Percentiles rank a stretch among this genome's conserved stretches.
These are phyloP conservation scores for Calonectria pteridis DNA, from an alignment of 2,329 filamentous ascomycete species.

Conservation along the genomic window DNA sequence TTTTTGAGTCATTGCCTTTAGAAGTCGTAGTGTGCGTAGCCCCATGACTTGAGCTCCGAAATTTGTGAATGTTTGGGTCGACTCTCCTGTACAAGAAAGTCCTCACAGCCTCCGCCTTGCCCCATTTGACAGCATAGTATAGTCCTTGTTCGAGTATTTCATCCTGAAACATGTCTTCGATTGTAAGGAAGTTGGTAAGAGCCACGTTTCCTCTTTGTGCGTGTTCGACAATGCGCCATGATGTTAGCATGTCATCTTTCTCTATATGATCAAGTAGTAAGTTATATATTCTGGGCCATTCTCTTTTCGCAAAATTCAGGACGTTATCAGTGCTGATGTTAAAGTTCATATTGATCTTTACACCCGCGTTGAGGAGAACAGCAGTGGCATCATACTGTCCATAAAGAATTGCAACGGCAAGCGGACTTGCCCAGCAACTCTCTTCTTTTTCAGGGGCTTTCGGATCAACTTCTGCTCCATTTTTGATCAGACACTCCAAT, in stretches of 20 bases:
- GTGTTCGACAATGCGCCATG: neutral
- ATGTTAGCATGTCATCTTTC: neutral
- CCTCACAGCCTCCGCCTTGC: neutral
- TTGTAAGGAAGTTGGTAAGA: neutral
- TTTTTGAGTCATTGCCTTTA: neutral
- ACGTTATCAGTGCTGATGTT: accelerated
- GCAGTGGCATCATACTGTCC: neutral
- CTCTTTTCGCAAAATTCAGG: neutral
- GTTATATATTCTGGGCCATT: neutral
- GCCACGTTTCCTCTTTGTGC: neutral
- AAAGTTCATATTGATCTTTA: neutral
- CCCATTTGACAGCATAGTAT: neutral
- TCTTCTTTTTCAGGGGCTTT: neutral
- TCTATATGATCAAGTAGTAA: neutral
- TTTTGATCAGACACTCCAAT: neutral
- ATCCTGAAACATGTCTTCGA: neutral
- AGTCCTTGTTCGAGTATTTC: neutral
- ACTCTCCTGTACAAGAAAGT: neutral
- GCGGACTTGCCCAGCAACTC: neutral
- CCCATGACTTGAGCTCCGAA: neutral
- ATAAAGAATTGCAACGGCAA: neutral
- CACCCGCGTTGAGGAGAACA: neutral
- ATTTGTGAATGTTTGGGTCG: neutral
- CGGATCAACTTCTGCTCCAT: neutral
- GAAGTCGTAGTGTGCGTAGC: neutral